Evolutionary conservation across 2,329 filamentous ascomycete genomes (phyloP), one percentile per base, ranked within the genome.

Genomic region (Fusarium transvaalense): DNA sequence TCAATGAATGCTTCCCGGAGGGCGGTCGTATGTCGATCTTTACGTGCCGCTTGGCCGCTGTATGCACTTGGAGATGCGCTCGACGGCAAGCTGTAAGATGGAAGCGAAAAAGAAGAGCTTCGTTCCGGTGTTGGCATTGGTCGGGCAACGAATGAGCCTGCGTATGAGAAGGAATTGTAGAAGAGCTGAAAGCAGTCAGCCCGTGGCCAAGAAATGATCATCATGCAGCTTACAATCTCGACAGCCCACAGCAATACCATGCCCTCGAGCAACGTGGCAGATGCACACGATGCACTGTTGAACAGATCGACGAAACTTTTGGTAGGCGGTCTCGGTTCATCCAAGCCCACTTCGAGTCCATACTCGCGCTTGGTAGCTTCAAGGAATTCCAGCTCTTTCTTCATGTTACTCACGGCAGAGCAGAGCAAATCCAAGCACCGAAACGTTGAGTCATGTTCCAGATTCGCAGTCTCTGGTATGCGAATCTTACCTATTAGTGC

Each of bases 191-290:
- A 23, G 27, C 19, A 17, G 35, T 41, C 27, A 52, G 48, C 48
- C 25, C 23, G 19, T 31, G 19, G 10, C 31, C 48, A 32, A 23
- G 5, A 23, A 52, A 32, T 10, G 19, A 41, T 23, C 25, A 23
- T 7, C 12, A 19, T n/a, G 10, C 1, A 52, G 27, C 35, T 52
- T 52, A 52, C 27, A 23, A 52, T 39, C 48, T 52, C 27, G 37
- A 52, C 48, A 25, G 48, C 48, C 48, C 48, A 52, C 15, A 52
- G 19, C 48, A 52, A 32, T 41, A 52, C 48, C 48, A 52, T 52
- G 27, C 48, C 48, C 27, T 41, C 48, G 14, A 52, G 48, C 25
- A 52, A 52, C 14, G 48, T 52, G 48, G 48, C 27, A 52, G 48
- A 52, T 15, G 48, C 48, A 32, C 48, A 52, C 4, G 48, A 52